A percentile compares a stretch with the other conserved stretches of the same genome.
phyloP scores from a whole-genome alignment of 2,329 filamentous ascomycete species.

The Didymella exigua region DNA sequence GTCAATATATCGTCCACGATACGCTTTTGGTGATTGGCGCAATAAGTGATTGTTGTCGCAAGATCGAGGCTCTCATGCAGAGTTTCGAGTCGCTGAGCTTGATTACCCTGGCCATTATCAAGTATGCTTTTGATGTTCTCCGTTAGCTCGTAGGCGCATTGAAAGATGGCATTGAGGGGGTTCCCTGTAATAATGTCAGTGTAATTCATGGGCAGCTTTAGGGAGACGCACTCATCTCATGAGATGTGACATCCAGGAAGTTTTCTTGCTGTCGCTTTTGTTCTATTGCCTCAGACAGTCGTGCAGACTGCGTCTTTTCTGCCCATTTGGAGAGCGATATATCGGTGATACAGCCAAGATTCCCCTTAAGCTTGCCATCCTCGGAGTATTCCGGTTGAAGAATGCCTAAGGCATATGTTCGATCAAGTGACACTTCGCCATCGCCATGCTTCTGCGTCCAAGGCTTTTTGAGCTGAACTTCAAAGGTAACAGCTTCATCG shows the following conservation, averaged over 20 bases:
- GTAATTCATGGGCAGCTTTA: background rate
- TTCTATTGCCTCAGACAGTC: slow-evolving; percentile 78
- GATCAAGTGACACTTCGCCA: slow-evolving; percentile 59
- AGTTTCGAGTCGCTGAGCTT: slow-evolving; percentile 54
- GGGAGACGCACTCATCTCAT: slow-evolving; percentile 66
- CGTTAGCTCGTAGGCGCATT: slow-evolving; percentile 61
- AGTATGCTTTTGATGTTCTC: slow-evolving; percentile 68
- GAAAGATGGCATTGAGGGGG: slow-evolving; percentile 72
- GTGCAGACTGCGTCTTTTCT: slow-evolving; percentile 75
- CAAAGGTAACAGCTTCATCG: slow-evolving; percentile 63
- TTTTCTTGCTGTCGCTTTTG: slow-evolving; percentile 79
- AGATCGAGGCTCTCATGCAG: slow-evolving; percentile 61
- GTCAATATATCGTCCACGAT: slow-evolving; percentile 36
- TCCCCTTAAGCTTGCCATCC: slow-evolving; percentile 68
- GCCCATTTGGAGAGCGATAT: slow-evolving; percentile 87
- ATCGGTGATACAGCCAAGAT: slow-evolving; percentile 80
- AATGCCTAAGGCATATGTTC: slow-evolving; percentile 77
- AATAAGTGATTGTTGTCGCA: slow-evolving; percentile 34
- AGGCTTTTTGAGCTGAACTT: slow-evolving; percentile 73
- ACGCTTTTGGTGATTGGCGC: slow-evolving; percentile 38
- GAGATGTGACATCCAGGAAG: slow-evolving; percentile 77
- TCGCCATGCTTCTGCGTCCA: slow-evolving; percentile 57
- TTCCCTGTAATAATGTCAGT: slow-evolving; percentile 51
- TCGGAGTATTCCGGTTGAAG: slow-evolving; percentile 72
- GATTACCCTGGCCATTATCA: slow-evolving; percentile 50